Evolutionary conservation across 306 rosid genomes (phyloP), one percentile per base, ranked within the genome.

Genomic region (Gastrolobium villosum): DNA sequence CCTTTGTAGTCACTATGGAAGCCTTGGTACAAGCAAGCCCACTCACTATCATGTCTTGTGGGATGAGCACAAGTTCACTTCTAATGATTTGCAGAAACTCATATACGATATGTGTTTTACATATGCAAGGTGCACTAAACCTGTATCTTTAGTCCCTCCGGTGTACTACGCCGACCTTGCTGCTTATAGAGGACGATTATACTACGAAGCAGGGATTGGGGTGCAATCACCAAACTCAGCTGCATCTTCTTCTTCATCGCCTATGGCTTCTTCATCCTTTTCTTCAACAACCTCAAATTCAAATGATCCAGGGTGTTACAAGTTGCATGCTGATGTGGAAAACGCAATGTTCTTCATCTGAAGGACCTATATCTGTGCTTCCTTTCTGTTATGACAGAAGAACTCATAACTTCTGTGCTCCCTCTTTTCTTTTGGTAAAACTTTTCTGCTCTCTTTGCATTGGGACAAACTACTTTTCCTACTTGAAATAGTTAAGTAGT

Each of bases 131-230:
- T 93, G 97, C 83, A 90, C 97, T 3, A 86, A 85, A 80, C 94
- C 97, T 5, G 94, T 93, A 4, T 93, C 97, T 5, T 65, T 93
- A 74, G 96, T 90, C 34, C 88, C 97, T 8, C 96, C 97, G 0
- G 96, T 93, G 57, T 93, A 90, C 87, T 93, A 93, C 45, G 97
- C 97, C 1, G 97, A 93, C 70, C 96, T 90, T 28, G 87, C 72
- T 64, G 97, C 97, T 1, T 90, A 90, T 10, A 80, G 97, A 66
- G 96, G 97, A 59, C 70, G 97, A 11, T 14, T 87, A 7, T 93
- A 90, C 82, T 49, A 86, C 9, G 95, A 93, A 69, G 88, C 90
- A 11, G 34, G 35, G 69, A 10, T 32, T n/a, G 82, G 63, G 41
- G 39, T 67, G 26, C 82, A 59, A 2, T 57, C 73, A 79, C 81